phyloP scores from a whole-genome alignment of 495 filamentous ascomycete species.

The Apodospora peruviana region DNA sequence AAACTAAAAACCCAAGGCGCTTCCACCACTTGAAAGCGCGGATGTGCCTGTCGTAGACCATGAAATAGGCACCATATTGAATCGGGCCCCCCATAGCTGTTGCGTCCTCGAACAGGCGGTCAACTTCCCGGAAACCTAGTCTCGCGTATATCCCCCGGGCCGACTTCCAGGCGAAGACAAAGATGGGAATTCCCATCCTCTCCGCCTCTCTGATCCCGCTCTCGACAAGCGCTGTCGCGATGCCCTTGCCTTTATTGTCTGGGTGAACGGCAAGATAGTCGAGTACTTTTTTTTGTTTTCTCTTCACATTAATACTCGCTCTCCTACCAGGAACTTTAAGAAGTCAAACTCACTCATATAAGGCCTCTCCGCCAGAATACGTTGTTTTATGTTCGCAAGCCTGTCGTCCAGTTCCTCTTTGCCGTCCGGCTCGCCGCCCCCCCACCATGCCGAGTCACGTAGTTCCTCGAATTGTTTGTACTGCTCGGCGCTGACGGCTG shows the following conservation, averaged over 20 bases:
- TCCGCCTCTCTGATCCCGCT: background rate
- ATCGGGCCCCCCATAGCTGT: background rate
- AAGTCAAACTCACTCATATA: constrained; percentile 2
- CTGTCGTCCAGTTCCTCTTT: constrained; percentile 1
- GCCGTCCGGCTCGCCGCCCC: background rate
- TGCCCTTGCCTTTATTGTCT: background rate
- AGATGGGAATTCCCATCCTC: background rate
- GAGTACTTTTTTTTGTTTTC: background rate
- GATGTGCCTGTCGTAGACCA: background rate
- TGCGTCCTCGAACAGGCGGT: constrained; percentile 1
- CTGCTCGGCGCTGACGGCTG: background rate
- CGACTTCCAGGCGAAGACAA: background rate
- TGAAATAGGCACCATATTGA: background rate
- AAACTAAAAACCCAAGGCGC: background rate
- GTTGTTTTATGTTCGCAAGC: background rate
- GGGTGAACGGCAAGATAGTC: constrained; percentile 6
- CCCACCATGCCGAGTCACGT: background rate
- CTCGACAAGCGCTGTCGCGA: background rate
- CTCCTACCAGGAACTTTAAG: too few relatives aligned
- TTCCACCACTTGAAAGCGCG: background rate
- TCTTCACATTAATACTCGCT: too few relatives aligned
- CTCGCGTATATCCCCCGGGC: background rate
- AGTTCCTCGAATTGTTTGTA: background rate
- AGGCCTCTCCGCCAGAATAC: background rate
- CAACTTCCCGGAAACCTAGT: background rate